Base-by-base conservation (phyloP, 2,329 filamentous ascomycete genomes). In the Beauveria rudraprayagi region DNA sequence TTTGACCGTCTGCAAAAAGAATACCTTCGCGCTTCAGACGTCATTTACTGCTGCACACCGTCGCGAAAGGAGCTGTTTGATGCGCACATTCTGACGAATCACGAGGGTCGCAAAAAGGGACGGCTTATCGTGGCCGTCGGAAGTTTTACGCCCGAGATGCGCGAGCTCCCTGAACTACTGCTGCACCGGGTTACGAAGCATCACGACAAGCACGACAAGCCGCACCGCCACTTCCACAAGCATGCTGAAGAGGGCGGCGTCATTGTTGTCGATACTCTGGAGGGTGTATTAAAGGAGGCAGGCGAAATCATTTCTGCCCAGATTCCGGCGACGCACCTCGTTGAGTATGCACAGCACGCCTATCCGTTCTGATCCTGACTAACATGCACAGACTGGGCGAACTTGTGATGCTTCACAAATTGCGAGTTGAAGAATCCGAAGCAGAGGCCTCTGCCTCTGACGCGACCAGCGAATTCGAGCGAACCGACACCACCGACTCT, bases 1-100 rank as follows among this genome's bases (percentile, higher is more conserved):
- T 86, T 80, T 68, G 73, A 78, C 8, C 74, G 90, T 1, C 76
- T 94, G 22, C 74, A 92, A 41, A 87, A 88, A 67, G 83, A 88
- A 43, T 84, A 91, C 55, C 78, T 97, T 56, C 78, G 85, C 43
- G 83, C 83, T 9, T 84, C 90, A 0, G 90, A 94, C 67, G 88
- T 90, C 10, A 89, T 97, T 43, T 94, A 96, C 75, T 93, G 91
- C 75, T 96, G 91, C 66, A 96, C 92, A 1, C 91, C 92, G 0
- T 88, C 86, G 1, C 82, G 80, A 0, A 78, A 82, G 40, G 89
- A 90, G 1, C 77, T 97, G 1, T 97, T 97, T 69, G 89, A 92
- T 56, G 79, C 77, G 10, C 72, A 80, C 11, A 86, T 90, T 63
- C 78, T 97, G 56, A 95, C 90, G 0, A 88, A 82, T 61, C 80